Base-by-base conservation (phyloP, 192 early-diverging fungal species). In the Rhizophagus clarus region DNA sequence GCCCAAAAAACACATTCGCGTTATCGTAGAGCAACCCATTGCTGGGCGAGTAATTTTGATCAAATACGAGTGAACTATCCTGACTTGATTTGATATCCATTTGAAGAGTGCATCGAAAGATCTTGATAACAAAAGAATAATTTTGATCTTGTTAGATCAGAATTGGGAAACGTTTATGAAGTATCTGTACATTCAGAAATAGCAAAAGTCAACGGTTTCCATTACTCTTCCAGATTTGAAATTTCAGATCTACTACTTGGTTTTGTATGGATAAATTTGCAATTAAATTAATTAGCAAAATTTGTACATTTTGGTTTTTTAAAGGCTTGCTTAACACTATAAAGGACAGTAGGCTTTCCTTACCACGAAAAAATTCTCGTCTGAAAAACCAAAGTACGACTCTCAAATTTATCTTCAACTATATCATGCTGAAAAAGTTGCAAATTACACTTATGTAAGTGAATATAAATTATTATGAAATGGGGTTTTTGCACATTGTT, bases 201-300 rank as follows among this genome's bases (percentile, higher is more conserved):
- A 10, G n/a, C 64, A 66, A 66, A 66, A 31, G 34, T 31, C 32
- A 26, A 29, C 4, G 64, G 64, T 66, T 66, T 31, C 29, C 29
- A 66, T 66, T 66, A 66, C 12, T 66, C 64, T 14, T 66, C 64
- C 29, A 66, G 34, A 12, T 66, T 66, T 66, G 64, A 66, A 66
- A 14, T 66, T 1, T 66, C 1, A 10, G 29, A 31, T 31, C 64
- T 66, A 31, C n/a, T n/a, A n/a, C n/a, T n/a, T n/a, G n/a, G n/a
- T n/a, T n/a, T n/a, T n/a, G n/a, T n/a, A n/a, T n/a, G n/a, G n/a
- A n/a, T n/a, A n/a, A n/a, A n/a, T n/a, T n/a, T n/a, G n/a, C n/a
- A n/a, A n/a, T n/a, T n/a, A n/a, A n/a, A n/a, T n/a, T n/a, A n/a
- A n/a, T n/a, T n/a, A n/a, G n/a, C n/a, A n/a, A n/a, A n/a, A n/a